Percentiles rank a stretch among this genome's conserved stretches.
These are phyloP conservation scores for Lachnellula willkommii DNA, from an alignment of 2,329 filamentous ascomycete species.

Conservation along the genomic window DNA sequence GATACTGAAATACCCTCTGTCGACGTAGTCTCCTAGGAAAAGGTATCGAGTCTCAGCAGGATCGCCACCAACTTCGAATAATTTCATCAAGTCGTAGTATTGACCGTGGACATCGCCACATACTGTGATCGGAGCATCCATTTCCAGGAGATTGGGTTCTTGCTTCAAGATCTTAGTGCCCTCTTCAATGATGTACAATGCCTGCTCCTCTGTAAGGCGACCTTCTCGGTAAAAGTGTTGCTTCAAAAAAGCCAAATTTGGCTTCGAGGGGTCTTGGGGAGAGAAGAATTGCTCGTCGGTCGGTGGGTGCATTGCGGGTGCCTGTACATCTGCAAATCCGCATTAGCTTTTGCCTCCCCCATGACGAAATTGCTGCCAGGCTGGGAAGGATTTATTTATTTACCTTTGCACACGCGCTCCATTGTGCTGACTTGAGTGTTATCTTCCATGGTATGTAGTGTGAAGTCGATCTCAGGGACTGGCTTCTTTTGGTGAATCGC, in stretches of 20 bases:
- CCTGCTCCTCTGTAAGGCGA: constrained; percentile 93
- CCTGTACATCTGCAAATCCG: constrained; percentile 74
- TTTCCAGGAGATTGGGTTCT: constrained; percentile 95
- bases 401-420: constrained; percentile 98
- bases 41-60: constrained; percentile 94
- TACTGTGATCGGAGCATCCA: constrained; percentile 98
- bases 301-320: constrained; percentile 86
- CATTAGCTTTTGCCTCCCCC: not conserved
- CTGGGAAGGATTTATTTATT: not conserved
- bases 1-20: constrained; percentile 97
- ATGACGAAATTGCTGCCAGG: not conserved
- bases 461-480: constrained; percentile 96
- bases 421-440: constrained; percentile 88
- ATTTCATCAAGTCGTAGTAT: constrained; percentile 99
- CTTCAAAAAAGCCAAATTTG: constrained; percentile 90
- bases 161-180: constrained; percentile 82
- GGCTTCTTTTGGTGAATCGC: constrained; percentile 94
- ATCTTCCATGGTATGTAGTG: constrained; percentile 97
- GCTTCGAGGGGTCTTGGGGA: constrained; percentile 78
- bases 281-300: constrained; percentile 94
- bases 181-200: constrained; percentile 85
- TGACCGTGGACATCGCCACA: constrained; percentile 98
- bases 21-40: constrained; percentile 96
- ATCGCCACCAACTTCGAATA: constrained; percentile 97
- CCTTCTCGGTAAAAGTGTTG: constrained; percentile 98